Evolutionary conservation across 1,284 basidiomycete genomes (phyloP), one percentile per base, ranked within the genome.

Genomic region (Stereum hirsutum): DNA sequence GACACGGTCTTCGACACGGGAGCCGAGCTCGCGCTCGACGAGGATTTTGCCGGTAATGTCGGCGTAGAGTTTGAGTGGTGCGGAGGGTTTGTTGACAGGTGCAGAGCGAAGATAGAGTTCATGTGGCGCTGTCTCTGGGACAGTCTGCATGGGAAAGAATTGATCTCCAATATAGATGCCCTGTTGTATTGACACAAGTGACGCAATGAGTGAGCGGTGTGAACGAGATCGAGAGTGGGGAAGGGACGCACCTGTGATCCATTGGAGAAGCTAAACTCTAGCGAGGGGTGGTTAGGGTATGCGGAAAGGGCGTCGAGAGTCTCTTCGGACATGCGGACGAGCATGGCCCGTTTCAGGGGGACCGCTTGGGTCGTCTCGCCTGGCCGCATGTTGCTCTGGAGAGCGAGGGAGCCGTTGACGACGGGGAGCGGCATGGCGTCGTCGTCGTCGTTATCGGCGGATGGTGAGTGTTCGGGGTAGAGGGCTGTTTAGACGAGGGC

Each of bases 61-160:
- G 46, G 81, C 84, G 51, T 78, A 73, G n/a, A 80, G 72, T 56
- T 80, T 83, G 49, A 88, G 71, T 1, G 81, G 75, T 0, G 74
- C 71, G 50, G 65, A 74, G 24, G 72, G 74, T 57, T 76, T 78
- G 26, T 65, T 60, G 5, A 70, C 63, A n/a, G 72, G 68, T 27
- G 74, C 63, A 12, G 74, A 64, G 11, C 81, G 73, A 15, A 86
- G 68, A 59, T 83, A 88, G 34, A 88, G 68, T 50, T 88, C 85
- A 52, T 85, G 80, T 10, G 70, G 63, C 1, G 66, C 57, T 47
- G 65, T 66, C 58, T 85, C 84, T 43, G 65, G 64, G 40, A 61
- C 57, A 4, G 69, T 59, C 4, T 62, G 64, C 64, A 84, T 71
- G 2, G 80, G 68, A 47, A 76, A 87, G 65, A 75, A 79, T 3